These are phyloP conservation scores for Nannochloropsis limnetica DNA, from an alignment of 352 stramenopile species.

Conservation along the genomic window DNA sequence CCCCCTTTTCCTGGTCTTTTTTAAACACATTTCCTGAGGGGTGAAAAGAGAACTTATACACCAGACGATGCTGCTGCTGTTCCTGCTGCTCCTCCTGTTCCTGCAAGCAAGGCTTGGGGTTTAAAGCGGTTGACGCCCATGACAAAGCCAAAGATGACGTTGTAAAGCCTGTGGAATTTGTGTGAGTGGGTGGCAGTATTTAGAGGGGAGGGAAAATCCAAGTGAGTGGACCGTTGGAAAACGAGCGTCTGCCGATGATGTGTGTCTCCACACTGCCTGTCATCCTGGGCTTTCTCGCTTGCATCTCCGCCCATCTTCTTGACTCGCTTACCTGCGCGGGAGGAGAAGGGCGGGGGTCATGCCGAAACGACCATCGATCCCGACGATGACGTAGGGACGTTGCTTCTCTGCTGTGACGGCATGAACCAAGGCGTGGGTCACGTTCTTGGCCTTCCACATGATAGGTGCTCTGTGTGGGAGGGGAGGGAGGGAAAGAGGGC, in stretches of 20 bases:
- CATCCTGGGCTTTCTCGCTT: background rate
- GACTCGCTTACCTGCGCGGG: background rate
- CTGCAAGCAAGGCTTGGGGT: background rate
- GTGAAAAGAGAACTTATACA: background rate
- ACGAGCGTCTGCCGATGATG: too few species aligned
- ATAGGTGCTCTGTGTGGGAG: background rate
- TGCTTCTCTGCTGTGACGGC: slow-evolving; percentile 6
- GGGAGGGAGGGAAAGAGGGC: background rate
- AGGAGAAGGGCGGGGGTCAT: background rate
- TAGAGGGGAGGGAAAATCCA: background rate
- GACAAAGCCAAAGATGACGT: background rate
- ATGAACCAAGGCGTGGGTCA: background rate
- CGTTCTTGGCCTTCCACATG: slow-evolving; percentile 8
- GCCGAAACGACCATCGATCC: background rate
- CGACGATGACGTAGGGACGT: background rate
- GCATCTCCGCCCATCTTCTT: background rate
- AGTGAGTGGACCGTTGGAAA: background rate
- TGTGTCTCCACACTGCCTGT: too few species aligned
- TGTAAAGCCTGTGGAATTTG: background rate
- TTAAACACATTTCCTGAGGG: too few species aligned
- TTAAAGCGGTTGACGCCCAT: background rate
- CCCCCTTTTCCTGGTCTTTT: too few species aligned
- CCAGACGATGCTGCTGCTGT: background rate
- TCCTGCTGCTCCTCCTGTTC: background rate
- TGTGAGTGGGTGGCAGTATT: background rate